Evolutionary conservation across 305 asterid genomes (phyloP), one percentile per base, ranked within the genome.

Genomic region (Ilex paraguariensis): DNA sequence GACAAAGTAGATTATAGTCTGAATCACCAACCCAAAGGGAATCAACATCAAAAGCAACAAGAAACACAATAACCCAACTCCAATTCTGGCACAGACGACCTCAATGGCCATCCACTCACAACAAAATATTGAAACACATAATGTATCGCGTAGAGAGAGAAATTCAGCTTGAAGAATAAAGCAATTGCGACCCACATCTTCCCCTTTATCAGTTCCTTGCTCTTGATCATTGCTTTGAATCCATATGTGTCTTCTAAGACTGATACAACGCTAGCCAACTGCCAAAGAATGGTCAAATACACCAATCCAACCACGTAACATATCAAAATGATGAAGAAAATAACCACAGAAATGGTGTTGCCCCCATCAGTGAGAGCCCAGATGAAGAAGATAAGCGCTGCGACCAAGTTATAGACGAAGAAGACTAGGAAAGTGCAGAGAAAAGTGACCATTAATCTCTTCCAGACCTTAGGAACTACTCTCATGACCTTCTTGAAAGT

Each of bases 391-490:
- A 54, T 16, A 11, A 79, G 1, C 3, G 62, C 3, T 0, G 83
- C 73, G 3, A 59, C 62, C 3, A 77, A 3, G 56, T 82, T 74
- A 66, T 69, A 82, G 1, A 59, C 76, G 44, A 82, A 77, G 1
- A 79, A 28, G 2, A 75, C 59, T 48, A 77, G 8, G 66, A 74
- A 75, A 56, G 70, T 79, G 78, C 85, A 79, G 3, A 77, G 39
- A 64, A 82, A 82, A 31, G 88, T 82, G 31, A 75, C 69, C 64
- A 77, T 61, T 1, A 82, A 73, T 60, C 88, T 73, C 69, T 75
- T 75, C 88, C 88, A 82, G 8, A 82, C 85, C 66, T 68, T 77
- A 0, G 88, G 88, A 14, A 82, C 88, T 6, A 82, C 80, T 28
- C 77, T 75, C 69, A 77, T 45, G 11, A 80, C 84, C 15, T 61